Percentiles rank a stretch among this genome's conserved stretches.
These are phyloP conservation scores for Aspergillus arachidicola DNA, from an alignment of 2,329 filamentous ascomycete species.

Conservation along the genomic window DNA sequence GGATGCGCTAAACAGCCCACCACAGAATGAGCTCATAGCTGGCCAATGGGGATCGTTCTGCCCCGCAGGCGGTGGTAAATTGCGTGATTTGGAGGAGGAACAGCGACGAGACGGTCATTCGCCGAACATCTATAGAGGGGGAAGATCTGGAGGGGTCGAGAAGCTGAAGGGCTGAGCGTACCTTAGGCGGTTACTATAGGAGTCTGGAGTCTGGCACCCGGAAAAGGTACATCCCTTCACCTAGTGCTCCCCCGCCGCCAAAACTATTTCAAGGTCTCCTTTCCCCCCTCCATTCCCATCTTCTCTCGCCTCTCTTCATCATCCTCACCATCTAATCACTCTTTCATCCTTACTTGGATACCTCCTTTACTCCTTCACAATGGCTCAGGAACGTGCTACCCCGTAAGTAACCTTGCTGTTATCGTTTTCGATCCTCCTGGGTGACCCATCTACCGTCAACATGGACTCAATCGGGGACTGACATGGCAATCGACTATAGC, in stretches of 20 bases:
- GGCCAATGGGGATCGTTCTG: conserved; percentile 35
- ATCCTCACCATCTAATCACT: conserved; percentile 3
- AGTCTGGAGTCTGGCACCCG: not conserved
- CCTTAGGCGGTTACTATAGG: not conserved
- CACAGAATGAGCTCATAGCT: conserved; percentile 15
- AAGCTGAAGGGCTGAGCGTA: not conserved
- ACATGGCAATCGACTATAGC: conserved; percentile 31
- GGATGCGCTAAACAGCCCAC: conserved; percentile 31
- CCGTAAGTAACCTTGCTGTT: conserved; percentile 39
- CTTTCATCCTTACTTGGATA: conserved; percentile 6
- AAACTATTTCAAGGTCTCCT: conserved; percentile 17
- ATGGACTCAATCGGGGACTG: conserved; percentile 9
- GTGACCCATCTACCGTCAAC: not conserved
- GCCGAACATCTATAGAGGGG: conserved; percentile 17
- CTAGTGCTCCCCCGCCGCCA: conserved; percentile 3
- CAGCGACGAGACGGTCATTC: conserved; percentile 20
- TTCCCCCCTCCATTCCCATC: conserved; percentile 6
- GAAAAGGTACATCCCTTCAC: not conserved
- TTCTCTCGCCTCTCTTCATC: conserved; percentile 6
- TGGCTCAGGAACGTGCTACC: conserved; percentile 46
- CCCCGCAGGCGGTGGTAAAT: conserved; percentile 34
- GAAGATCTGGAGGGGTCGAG: conserved; percentile 14
- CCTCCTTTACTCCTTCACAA: conserved; percentile 29
- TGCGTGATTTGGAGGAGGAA: conserved; percentile 35
- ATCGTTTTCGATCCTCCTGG: not conserved